Base-by-base conservation (phyloP, 1,284 basidiomycete species). In the Ustilago hordei region DNA sequence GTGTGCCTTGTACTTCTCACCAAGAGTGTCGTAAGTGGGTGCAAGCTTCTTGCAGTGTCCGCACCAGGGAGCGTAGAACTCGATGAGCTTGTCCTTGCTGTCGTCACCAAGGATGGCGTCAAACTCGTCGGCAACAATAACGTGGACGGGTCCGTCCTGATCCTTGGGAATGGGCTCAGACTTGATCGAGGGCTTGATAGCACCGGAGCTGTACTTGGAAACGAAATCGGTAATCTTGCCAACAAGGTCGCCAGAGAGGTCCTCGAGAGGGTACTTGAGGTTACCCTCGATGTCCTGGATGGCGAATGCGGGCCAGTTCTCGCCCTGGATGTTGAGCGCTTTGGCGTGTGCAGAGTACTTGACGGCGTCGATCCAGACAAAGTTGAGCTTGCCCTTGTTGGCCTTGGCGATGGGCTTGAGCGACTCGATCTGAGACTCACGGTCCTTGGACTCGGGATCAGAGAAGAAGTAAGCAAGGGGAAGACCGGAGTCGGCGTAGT, bases 321-420 rank as follows among this genome's bases (percentile, higher is more conserved):
- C 87, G 78, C 91, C 87, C 53, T 86, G 85, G 74, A 99, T 89
- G 90, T 97, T 98, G 76, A 99, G 90, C 11, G 93, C 92, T 88
- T 95, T 95, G 82, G 93, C 97, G 89, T 99, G 97, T 84, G 98
- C 95, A 83, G 90, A 91, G 84, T 95, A 99, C 88, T 87, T 95
- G 88, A 92, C 88, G 28, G 93, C 95, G 87, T 99, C 97, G 83
- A 99, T 99, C 92, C 92, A 97, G 78, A 99, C 96, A 87, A 99
- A 96, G 91, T 97, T 98, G 86, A 98, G 83, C 88, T 93, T 92
- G 84, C 91, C 91, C 88, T 93, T 95, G 90, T 91, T 90, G 85
- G 91, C 90, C 71, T 91, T 89, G 34, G 96, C 95, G 64, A 96
- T 86, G 2, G 93, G 91, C 81, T 89, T 90, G 81, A 98, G 87